phyloP scores from a whole-genome alignment of 208 protist genomes.

The Leishmania aethiopica region DNA sequence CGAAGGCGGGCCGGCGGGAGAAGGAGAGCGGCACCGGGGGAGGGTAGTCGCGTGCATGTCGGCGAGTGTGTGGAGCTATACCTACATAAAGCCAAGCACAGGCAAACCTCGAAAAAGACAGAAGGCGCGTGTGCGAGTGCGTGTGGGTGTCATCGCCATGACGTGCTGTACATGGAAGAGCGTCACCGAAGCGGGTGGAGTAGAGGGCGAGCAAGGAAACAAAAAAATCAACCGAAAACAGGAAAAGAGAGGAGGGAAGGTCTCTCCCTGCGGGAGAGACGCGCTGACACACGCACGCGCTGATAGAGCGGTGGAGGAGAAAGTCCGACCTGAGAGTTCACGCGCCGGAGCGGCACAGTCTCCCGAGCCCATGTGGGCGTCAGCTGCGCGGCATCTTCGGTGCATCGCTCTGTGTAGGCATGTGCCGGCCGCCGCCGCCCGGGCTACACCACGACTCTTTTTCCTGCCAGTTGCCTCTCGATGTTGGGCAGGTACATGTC shows the following conservation, averaged over 20 bases:
- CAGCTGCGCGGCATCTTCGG: not conserved
- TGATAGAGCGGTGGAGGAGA: not conserved
- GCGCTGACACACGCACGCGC: not conserved
- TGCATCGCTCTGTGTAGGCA: not conserved
- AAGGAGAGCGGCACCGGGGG: not conserved
- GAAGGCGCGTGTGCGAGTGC: not conserved
- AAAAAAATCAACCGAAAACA: not conserved
- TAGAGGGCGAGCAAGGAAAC: not conserved
- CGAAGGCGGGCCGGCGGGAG: not conserved
- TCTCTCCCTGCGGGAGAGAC: not conserved
- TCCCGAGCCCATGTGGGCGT: too few relatives aligned
- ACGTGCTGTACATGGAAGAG: not conserved
- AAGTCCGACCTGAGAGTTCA: not conserved
- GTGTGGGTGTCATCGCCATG: not conserved
- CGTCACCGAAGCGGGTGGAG: not conserved
- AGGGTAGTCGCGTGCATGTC: not conserved
- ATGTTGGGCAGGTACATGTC: constrained; percentile 83
- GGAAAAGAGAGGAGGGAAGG: not conserved
- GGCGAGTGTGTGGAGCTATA: not conserved
- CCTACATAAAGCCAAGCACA: not conserved
- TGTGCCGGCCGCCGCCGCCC: not conserved
- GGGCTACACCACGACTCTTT: constrained; percentile 1
- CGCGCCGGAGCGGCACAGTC: not conserved
- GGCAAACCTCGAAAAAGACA: not conserved
- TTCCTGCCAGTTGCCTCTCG: constrained; percentile 26